Percentiles rank a stretch among this genome's conserved stretches.
Conservation (phyloP, 2,329 filamentous ascomycete species). For the Diaporthe amygdali region DNA sequence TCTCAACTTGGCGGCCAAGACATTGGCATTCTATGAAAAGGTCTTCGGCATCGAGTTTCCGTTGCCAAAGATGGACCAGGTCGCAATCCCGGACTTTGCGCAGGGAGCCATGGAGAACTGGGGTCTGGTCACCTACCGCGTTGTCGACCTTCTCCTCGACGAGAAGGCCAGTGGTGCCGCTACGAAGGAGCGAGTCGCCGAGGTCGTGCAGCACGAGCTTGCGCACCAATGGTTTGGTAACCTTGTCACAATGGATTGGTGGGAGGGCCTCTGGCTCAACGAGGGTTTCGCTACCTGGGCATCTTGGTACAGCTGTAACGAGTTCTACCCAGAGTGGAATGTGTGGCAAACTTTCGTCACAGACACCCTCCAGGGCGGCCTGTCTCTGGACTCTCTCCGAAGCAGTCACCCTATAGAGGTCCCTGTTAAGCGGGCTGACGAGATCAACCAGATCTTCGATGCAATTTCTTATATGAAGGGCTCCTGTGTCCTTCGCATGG, state of each 20-base stretch:
- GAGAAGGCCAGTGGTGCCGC: slow-evolving; percentile 89
- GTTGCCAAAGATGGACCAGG: slow-evolving; percentile 94
- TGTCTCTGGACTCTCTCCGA: slow-evolving; percentile 86
- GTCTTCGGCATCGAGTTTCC: slow-evolving; percentile 88
- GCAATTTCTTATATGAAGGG: slow-evolving; percentile 98
- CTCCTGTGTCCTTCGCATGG: slow-evolving; percentile 95
- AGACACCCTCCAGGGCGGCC: slow-evolving; percentile 86
- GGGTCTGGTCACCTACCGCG: slow-evolving; percentile 93
- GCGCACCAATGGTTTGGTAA: slow-evolving; percentile 95
- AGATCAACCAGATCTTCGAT: slow-evolving; percentile 98
- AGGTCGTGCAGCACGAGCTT: slow-evolving; percentile 95
- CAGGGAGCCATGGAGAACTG: slow-evolving; percentile 99
- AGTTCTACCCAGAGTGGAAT: slow-evolving; percentile 97
- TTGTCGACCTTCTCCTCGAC: slow-evolving; percentile 88
- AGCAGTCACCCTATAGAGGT: slow-evolving; percentile 98
- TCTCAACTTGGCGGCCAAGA: slow-evolving; percentile 85
- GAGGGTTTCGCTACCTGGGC: slow-evolving; percentile 90
- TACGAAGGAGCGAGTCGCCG: slow-evolving; percentile 90
- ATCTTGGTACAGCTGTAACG: slow-evolving; percentile 87
- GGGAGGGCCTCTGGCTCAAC: slow-evolving; percentile 90
- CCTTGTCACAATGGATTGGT: slow-evolving; percentile 92
- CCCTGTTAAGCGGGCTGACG: slow-evolving; percentile 90
- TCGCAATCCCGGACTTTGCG: slow-evolving; percentile 94
- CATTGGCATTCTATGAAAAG: slow-evolving; percentile 93
- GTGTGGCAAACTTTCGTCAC: slow-evolving; percentile 96